These are phyloP conservation scores for Xylaria multiplex DNA, from an alignment of 2,329 filamentous ascomycete species.

Conservation along the genomic window DNA sequence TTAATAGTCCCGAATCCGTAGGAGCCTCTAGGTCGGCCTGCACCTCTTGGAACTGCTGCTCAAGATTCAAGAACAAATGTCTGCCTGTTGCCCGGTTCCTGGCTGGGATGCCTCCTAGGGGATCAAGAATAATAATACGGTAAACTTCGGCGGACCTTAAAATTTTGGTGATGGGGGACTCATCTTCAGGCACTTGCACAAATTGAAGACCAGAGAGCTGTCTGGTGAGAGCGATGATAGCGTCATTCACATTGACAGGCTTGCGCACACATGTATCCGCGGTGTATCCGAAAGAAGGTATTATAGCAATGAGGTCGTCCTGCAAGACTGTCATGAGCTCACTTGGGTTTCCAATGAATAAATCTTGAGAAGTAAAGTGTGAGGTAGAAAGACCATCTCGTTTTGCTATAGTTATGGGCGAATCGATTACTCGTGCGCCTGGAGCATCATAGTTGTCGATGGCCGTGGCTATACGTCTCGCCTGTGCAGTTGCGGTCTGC, in stretches of 20 bases:
- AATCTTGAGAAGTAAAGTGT: conserved; percentile 48
- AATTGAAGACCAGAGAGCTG: conserved; percentile 77
- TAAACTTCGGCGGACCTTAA: conserved; percentile 67
- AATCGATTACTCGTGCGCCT: conserved; percentile 74
- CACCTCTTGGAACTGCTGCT: conserved; percentile 84
- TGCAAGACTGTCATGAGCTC: conserved; percentile 73
- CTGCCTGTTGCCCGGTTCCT: conserved; percentile 68
- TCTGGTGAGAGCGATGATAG: conserved; percentile 79
- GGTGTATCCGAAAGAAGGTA: conserved; percentile 63
- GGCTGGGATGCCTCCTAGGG: conserved; percentile 84
- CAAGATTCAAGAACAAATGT: conserved; percentile 90
- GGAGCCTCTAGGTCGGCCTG: conserved; percentile 65
- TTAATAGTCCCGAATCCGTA: conserved; percentile 37
- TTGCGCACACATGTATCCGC: conserved; percentile 54
- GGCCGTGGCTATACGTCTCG: conserved; percentile 76
- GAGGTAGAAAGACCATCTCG: conserved; percentile 41
- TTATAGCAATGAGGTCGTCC: conserved; percentile 75
- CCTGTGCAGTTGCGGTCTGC: conserved; percentile 68
- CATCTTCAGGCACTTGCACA: conserved; percentile 53
- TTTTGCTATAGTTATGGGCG: conserved; percentile 57
- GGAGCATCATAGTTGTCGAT: conserved; percentile 75
- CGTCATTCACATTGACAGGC: conserved; percentile 64
- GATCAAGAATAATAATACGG: conserved; percentile 87
- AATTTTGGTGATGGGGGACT: conserved; percentile 49
- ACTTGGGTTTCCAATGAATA: conserved; percentile 58